Percentiles rank a stretch among this genome's conserved stretches.
These are phyloP conservation scores for Gracilaria domingensis DNA, from an alignment of 23 red algal genomes.

Conservation along the genomic window DNA sequence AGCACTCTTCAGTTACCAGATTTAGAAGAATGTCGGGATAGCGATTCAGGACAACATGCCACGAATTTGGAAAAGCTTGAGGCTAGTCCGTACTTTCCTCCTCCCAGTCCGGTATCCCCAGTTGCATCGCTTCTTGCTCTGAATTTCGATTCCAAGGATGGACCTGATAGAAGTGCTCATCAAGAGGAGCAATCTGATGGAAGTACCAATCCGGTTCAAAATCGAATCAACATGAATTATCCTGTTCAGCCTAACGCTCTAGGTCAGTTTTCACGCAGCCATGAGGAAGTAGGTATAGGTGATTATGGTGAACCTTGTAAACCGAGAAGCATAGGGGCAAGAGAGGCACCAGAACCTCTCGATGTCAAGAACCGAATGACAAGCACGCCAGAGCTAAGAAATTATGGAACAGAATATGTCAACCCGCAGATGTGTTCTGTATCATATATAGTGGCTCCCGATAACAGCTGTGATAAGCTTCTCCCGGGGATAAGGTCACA, in stretches of 20 bases:
- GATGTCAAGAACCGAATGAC: background rate
- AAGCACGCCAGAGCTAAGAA: background rate
- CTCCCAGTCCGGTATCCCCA: conserved; percentile 20
- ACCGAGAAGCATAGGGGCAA: background rate
- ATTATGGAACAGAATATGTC: background rate
- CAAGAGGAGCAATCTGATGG: background rate
- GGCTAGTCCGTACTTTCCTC: background rate
- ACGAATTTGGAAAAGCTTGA: background rate
- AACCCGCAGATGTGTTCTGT: background rate
- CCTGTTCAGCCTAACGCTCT: background rate
- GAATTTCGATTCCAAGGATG: background rate
- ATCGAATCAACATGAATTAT: background rate
- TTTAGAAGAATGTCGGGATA: background rate
- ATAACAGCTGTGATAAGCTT: background rate
- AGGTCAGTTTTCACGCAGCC: background rate
- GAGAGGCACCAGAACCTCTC: background rate
- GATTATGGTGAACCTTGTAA: background rate
- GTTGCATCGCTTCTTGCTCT: conserved; percentile 18
- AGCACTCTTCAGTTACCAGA: background rate
- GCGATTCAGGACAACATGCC: background rate
- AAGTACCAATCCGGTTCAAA: background rate
- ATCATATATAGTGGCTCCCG: background rate
- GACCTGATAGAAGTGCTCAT: background rate
- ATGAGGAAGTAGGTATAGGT: background rate
- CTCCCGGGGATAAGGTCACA: background rate